Evolutionary conservation across 768 basidiomycete genomes (phyloP).

Genomic region (Boletellus ananiceps): DNA sequence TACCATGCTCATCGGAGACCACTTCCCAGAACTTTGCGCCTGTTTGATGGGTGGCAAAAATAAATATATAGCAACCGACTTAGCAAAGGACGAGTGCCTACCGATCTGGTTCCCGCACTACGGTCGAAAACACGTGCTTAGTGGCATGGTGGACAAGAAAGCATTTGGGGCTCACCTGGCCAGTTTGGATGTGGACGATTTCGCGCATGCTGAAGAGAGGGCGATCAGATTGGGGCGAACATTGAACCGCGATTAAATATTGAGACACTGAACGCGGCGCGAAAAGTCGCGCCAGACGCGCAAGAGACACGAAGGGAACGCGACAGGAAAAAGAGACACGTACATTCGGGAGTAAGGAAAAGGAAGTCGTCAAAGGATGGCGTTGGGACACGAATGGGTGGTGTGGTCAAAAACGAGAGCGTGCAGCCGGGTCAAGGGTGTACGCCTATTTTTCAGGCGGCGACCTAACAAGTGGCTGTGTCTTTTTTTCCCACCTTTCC

Average conservation of each 20-base stretch:
- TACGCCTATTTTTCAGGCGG: constrained; percentile 36
- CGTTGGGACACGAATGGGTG: constrained; percentile 32
- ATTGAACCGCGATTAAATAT: constrained; percentile 13
- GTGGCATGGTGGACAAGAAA: constrained; percentile 8
- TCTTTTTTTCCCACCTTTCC: constrained; percentile 12
- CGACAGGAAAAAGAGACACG: constrained; percentile 23
- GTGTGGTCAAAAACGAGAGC: constrained; percentile 34
- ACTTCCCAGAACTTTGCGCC: constrained; percentile 98
- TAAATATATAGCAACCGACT: constrained; percentile 14
- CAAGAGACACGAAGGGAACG: constrained; percentile 23
- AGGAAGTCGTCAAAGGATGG: constrained; percentile 29
- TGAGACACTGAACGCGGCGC: constrained; percentile 17
- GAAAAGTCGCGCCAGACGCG: constrained; percentile 24
- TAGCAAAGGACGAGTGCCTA: constrained; percentile 37
- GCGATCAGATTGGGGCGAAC: constrained; percentile 24
- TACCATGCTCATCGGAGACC: constrained; percentile 97
- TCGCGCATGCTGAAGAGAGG: constrained; percentile 80
- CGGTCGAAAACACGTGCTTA: constrained; percentile 28
- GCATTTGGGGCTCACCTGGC: constrained; percentile 62
- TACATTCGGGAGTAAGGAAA: constrained; percentile 25
- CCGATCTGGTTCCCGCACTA: constrained; percentile 99
- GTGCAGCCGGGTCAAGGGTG: constrained; percentile 35
- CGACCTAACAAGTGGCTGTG: constrained; percentile 29
- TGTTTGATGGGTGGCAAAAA: constrained; percentile 27
- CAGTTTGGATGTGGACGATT: constrained; percentile 99